Evolutionary conservation across 371 early-diverging fungal genomes (phyloP).

Genomic region (Syncephalis fuscata): DNA sequence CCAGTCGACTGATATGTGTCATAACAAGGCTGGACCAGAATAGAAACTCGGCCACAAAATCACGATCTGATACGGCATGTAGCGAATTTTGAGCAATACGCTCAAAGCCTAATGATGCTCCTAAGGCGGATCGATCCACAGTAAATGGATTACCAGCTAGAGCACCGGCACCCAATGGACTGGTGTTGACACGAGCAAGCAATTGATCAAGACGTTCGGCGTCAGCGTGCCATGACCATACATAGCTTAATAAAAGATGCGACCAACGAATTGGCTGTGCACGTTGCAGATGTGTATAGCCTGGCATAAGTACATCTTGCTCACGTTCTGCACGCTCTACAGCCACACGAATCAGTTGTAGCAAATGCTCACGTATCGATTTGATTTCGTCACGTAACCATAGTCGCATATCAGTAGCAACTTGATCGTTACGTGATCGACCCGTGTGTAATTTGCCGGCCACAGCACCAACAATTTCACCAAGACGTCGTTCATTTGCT

Average conservation of each 20-base stretch:
- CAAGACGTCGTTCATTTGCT: constrained; percentile 90
- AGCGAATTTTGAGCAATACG: constrained; percentile 74
- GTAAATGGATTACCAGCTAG: constrained; percentile 95
- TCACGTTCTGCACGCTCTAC: constrained; percentile 71
- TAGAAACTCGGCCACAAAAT: constrained; percentile 91
- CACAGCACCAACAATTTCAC: constrained; percentile 79
- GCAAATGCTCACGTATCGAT: constrained; percentile 37
- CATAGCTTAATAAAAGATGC: constrained; percentile 75
- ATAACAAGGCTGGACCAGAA: constrained; percentile 78
- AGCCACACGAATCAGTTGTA: constrained; percentile 51
- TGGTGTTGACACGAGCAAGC: constrained; percentile 55
- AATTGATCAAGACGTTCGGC: constrained; percentile 67
- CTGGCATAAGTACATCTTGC: constrained; percentile 86
- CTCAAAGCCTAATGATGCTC: constrained; percentile 72
- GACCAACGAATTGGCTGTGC: constrained; percentile 97
- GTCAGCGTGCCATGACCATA: constrained; percentile 80
- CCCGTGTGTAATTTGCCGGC: constrained; percentile 97
- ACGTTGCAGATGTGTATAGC: constrained; percentile 96
- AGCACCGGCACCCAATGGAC: constrained; percentile 89
- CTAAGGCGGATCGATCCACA: constrained; percentile 78
- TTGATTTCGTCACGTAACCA: constrained; percentile 75
- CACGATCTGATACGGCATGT: constrained; percentile 84
- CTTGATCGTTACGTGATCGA: constrained; percentile 88
- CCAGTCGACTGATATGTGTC: constrained; percentile 79
- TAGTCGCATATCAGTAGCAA: constrained; percentile 93